A percentile compares a stretch with the other conserved stretches of the same genome.
phyloP scores from a whole-genome alignment of 352 stramenopile species.

The Globisporangium paddicum region DNA sequence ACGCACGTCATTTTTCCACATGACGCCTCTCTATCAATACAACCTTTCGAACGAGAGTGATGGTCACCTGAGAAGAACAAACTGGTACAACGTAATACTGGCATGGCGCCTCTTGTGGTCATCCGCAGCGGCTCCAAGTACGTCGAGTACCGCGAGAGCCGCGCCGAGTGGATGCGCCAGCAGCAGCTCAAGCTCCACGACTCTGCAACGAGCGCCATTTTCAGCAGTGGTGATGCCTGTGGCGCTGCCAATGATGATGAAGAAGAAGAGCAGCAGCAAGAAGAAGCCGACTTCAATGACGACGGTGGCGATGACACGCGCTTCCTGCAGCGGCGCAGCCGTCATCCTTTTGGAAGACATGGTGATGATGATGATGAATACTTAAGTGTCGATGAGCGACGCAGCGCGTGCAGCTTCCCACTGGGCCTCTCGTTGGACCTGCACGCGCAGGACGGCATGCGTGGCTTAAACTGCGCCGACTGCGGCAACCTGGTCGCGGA shows the following conservation, averaged over 20 bases:
- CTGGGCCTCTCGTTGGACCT: conserved; percentile 41
- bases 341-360: background rate
- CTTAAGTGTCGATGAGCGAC: background rate
- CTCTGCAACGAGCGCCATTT: conserved; percentile 4
- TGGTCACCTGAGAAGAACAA: conserved; percentile 8
- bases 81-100: background rate
- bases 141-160: conserved; percentile 63
- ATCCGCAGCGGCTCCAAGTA: conserved; percentile 59
- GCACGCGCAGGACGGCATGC: conserved; percentile 40
- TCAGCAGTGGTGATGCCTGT: conserved; percentile 17
- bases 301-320: conserved; percentile 12
- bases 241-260: conserved; percentile 19
- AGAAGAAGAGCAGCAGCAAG: conserved; percentile 14
- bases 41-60: background rate
- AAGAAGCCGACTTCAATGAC: conserved; percentile 14
- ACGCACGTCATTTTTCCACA: background rate
- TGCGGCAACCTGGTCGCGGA: conserved; percentile 63
- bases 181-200: conserved; percentile 12
- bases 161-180: conserved; percentile 29
- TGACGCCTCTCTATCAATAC: background rate
- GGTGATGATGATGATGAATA: background rate
- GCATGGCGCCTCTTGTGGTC: conserved; percentile 69
- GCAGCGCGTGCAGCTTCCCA: background rate
- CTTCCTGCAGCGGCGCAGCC: background rate
- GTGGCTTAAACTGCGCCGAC: conserved; percentile 52